These are phyloP conservation scores for Curvularia eragrostidis DNA, from an alignment of 2,329 filamentous ascomycete genomes.

Conservation along the genomic window DNA sequence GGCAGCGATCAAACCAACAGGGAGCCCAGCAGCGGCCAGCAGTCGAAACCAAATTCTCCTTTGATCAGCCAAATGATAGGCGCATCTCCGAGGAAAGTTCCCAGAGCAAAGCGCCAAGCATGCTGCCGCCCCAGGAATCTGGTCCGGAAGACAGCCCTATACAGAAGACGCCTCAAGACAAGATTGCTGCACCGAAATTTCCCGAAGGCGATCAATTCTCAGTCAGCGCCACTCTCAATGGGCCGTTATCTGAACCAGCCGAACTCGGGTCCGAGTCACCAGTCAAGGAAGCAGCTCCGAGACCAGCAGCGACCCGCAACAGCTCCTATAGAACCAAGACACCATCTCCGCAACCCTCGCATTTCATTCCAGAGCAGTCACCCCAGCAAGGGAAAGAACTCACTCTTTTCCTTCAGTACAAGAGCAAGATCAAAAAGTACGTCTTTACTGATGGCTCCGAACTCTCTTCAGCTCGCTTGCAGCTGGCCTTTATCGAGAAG, in stretches of 20 bases:
- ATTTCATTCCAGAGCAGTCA: conserved; percentile 61
- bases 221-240: conserved; percentile 46
- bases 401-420: conserved; percentile 94
- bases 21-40: conserved; percentile 51
- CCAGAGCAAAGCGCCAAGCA: conserved; percentile 48
- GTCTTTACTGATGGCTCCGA: conserved; percentile 85
- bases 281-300: conserved; percentile 30
- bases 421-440: conserved; percentile 96
- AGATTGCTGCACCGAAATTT: conserved; percentile 55
- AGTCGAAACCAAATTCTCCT: conserved; percentile 62
- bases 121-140: conserved; percentile 45
- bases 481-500: conserved; percentile 97
- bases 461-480: conserved; percentile 83
- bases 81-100: conserved; percentile 69
- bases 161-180: conserved; percentile 70
- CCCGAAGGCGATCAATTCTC: conserved; percentile 41
- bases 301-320: conserved; percentile 34
- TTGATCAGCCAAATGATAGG: conserved; percentile 59
- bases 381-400: conserved; percentile 84
- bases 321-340: conserved; percentile 46
- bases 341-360: conserved; percentile 51
- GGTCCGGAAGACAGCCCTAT: conserved; percentile 43
- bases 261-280: conserved; percentile 37
- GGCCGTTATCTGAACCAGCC: conserved; percentile 44
- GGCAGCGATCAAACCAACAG: conserved; percentile 55